Percentiles rank a stretch among this genome's conserved stretches.
phyloP scores from a whole-genome alignment of 305 asterid genomes.

The Coffea humblotiana region DNA sequence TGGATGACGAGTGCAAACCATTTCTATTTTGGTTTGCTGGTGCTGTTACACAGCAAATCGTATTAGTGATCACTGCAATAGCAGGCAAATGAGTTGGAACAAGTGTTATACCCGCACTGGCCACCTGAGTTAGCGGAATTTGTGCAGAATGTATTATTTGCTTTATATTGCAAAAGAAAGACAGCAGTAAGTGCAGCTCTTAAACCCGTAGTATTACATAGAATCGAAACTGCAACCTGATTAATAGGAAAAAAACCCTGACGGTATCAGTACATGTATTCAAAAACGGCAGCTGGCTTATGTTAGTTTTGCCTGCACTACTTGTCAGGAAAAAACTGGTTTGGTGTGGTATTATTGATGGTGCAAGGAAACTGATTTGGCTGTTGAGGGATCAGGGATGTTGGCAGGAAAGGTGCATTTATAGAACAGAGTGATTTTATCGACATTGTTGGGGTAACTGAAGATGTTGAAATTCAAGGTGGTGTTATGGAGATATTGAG shows the following conservation, averaged over 20 bases:
- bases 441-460: slow-evolving; percentile 18
- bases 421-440: slow-evolving; percentile 37
- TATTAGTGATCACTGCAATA: too few species aligned
- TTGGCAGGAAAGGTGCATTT: slow-evolving; percentile 21
- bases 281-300: too few species aligned
- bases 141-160: slow-evolving; percentile 23
- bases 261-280: slow-evolving; percentile 3
- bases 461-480: slow-evolving; percentile 32
- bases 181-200: slow-evolving; percentile 35
- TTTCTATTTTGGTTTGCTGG: slow-evolving; percentile 10
- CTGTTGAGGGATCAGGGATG: too few species aligned
- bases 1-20: slow-evolving; percentile 23
- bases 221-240: background rate
- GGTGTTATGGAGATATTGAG: slow-evolving; percentile 16
- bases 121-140: slow-evolving; percentile 49
- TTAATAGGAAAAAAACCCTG: slow-evolving; percentile 38
- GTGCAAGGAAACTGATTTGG: slow-evolving; percentile 24
- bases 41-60: background rate
- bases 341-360: background rate
- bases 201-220: slow-evolving; percentile 13
- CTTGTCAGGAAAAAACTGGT: slow-evolving; percentile 2
- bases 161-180: slow-evolving; percentile 48
- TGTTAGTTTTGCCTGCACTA: too few species aligned
- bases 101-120: slow-evolving; percentile 45
- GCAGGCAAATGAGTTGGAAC: slow-evolving; percentile 42